phyloP scores from a whole-genome alignment of 139 green algal species.

The Desmodesmus armatus region DNA sequence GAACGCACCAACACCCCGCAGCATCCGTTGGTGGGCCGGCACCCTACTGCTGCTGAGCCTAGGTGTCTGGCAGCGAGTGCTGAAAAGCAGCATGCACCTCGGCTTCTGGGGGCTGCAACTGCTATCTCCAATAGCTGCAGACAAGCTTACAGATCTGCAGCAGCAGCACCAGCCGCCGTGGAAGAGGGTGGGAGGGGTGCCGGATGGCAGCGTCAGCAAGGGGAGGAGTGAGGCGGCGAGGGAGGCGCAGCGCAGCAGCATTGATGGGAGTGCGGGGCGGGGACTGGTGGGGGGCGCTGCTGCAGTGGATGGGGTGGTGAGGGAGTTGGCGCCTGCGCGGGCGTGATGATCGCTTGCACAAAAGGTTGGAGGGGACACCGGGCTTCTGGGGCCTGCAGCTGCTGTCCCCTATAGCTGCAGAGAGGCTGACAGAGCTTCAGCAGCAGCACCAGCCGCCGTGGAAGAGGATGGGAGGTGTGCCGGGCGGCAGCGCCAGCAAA shows the following conservation, averaged over 20 bases:
- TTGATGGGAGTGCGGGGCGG: too few species aligned
- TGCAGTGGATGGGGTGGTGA: too few species aligned
- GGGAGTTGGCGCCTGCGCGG: too few species aligned
- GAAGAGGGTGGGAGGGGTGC: too few species aligned
- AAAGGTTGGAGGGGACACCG: too few species aligned
- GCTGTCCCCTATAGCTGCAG: background rate
- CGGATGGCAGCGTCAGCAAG: too few species aligned
- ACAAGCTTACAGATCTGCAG: background rate
- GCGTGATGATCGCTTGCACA: too few species aligned
- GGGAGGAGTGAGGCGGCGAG: too few species aligned
- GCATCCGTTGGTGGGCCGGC: conserved; percentile 14
- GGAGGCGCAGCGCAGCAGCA: too few species aligned
- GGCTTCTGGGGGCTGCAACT: background rate
- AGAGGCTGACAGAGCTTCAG: background rate
- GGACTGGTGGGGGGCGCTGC: too few species aligned
- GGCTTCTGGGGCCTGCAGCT: background rate
- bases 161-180: background rate
- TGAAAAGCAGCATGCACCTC: background rate
- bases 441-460: background rate
- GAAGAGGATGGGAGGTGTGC: too few species aligned
- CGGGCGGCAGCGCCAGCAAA: too few species aligned
- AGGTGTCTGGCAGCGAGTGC: background rate
- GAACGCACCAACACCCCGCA: background rate
- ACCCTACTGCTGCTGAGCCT: conserved; percentile 23
- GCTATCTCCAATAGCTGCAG: background rate